Evolutionary conservation across 2,329 filamentous ascomycete genomes (phyloP), one percentile per base, ranked within the genome.

Genomic region (Paraconiothyrium sp.): DNA sequence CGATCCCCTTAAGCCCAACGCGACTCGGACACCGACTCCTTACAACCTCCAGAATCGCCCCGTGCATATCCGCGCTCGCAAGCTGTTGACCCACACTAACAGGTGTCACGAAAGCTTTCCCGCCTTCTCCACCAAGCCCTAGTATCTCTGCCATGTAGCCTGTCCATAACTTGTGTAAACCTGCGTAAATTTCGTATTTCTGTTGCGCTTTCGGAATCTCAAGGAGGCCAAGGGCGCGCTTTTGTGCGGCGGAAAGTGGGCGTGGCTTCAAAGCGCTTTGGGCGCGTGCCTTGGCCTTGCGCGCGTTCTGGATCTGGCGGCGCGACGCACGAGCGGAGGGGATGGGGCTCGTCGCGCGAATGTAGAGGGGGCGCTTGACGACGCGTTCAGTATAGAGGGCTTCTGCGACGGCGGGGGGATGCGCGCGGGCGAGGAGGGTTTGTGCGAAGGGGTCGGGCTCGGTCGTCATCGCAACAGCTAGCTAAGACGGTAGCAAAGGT

Each of bases 61-160:
- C 95, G 76, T 98, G 94, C 72, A 93, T 94, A 79, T 99, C 95
- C 1, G 94, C 94, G 60, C 90, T 92, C 48, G 88, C 89, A 37
- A 99, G 81, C 78, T 95, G 91, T 4, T 91, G 80, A 0, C 83
- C 90, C 5, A 90, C 91, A 2, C 89, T 85, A 6, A 79, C 79
- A 3, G 86, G 81, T 0, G 86, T 87, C 20, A 90, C 84, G 0
- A 82, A 81, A 64, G 84, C 84, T 48, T 70, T 66, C 58, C 66
- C 66, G 60, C 50, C 39, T 61, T 60, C 60, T 3, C 69, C 76
- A 63, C 87, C 85, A 58, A 87, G 74, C 5, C 90, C 91, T 1
- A 98, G 80, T 0, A 97, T 82, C 68, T 97, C 94, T 57, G 89
- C 87, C 72, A 95, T 91, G 78, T 99, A 99, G 3, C 87, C 89